A percentile compares a stretch with the other conserved stretches of the same genome.
Conservation (phyloP, 106 monocot genomes). For the Agapanthus africanus region DNA sequence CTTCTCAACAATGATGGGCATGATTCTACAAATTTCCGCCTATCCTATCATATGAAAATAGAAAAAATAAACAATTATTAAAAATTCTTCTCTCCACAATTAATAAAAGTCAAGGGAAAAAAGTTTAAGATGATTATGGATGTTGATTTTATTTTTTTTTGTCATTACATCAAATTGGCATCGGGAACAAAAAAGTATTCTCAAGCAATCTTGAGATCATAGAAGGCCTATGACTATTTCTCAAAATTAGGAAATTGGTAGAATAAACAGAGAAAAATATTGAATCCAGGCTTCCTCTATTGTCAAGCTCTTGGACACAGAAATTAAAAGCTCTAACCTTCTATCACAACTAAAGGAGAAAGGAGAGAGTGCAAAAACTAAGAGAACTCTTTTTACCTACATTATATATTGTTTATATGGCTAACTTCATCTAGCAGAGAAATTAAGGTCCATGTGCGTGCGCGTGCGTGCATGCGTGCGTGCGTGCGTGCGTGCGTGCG, state of each 20-base stretch:
- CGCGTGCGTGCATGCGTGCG: not conserved
- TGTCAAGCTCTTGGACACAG: not conserved
- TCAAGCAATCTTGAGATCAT: too few relatives aligned
- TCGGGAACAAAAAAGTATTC: not conserved
- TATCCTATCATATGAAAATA: not conserved
- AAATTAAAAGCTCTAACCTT: not conserved
- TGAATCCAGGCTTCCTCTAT: not conserved
- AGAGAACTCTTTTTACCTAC: not conserved
- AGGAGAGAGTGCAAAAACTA: too few relatives aligned
- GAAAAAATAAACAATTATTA: too few relatives aligned
- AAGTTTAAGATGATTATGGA: not conserved
- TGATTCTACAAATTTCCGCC: not conserved
- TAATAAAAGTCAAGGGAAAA: not conserved
- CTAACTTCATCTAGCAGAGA: not conserved
- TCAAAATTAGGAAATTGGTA: too few relatives aligned
- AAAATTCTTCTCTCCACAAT: not conserved
- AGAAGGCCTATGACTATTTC: too few relatives aligned
- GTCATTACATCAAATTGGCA: not conserved
- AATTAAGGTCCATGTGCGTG: not conserved
- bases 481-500: not conserved
- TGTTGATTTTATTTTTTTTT: not conserved
- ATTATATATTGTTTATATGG: not conserved
- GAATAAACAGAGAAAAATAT: not conserved
- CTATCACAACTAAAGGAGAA: not conserved
- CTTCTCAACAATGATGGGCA: not conserved